Base-by-base conservation (phyloP, 2,329 filamentous ascomycete genomes). In the Pseudocercospora fijiensis region DNA sequence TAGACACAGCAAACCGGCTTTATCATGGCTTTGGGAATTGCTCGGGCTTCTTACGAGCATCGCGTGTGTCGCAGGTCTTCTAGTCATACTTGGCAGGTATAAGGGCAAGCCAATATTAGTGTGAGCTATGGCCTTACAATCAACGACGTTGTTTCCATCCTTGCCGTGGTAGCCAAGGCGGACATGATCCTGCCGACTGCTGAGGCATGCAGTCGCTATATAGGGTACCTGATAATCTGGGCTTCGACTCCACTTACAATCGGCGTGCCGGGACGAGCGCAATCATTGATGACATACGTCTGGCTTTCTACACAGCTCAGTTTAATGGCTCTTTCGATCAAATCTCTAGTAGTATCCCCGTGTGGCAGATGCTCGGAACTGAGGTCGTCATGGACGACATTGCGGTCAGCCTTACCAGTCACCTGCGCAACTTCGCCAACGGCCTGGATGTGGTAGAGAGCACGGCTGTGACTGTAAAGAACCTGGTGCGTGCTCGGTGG, bases 1-100 rank as follows among this genome's bases (percentile, higher is more conserved):
- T n/a, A n/a, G n/a, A n/a, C n/a, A n/a, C n/a, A n/a, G n/a, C n/a
- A n/a, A n/a, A n/a, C n/a, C n/a, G n/a, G n/a, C n/a, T n/a, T n/a
- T n/a, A n/a, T n/a, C n/a, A n/a, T 70, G 67, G 67, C 28, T 69
- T 9, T 67, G 64, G 67, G 67, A 70, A 60, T 16, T 66, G 24
- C 60, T 68, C 22, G 61, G 64, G 41, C 57, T 70, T 16, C 27
- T 62, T 0, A 28, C 58, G 20, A 64, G 67, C 47, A 43, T 59
- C 9, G 10, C 57, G 10, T 69, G 63, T 33, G 60, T 67, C 18
- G 47, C 56, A 4, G 62, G 49, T 11, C 62, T 69, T 30, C n/a
- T 67, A 3, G 13, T 64, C 5, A 10, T 68, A 1, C 60, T 69
- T 13, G 56, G 59, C 24, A 41, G 51, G 1, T 63, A 64, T 33